A percentile compares a stretch with the other conserved stretches of the same genome.
Conservation (phyloP, 805 yeast genomes). For the Tetrapisispora phaffii region DNA sequence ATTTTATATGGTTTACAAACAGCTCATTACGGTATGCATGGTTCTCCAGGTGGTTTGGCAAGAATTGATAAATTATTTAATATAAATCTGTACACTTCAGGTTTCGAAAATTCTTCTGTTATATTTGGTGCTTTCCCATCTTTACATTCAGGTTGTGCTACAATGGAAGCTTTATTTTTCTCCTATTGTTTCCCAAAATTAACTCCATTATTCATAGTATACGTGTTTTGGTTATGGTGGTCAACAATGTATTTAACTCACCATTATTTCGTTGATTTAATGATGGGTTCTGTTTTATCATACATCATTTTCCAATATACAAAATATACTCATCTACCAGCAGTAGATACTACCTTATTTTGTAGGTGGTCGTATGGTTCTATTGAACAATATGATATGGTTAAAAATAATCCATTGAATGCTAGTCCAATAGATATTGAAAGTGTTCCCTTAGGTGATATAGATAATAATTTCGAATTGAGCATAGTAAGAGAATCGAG, state of each 20-base stretch:
- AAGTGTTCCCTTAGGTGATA: conserved; percentile 19
- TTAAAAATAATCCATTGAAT: conserved; percentile 30
- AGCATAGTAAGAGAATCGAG: conserved; percentile 17
- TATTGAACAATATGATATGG: conserved; percentile 29
- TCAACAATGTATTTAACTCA: conserved; percentile 95
- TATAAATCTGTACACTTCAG: conserved; percentile 69
- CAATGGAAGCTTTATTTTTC: conserved; percentile 83
- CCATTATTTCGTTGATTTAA: conserved; percentile 87
- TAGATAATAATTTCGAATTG: conserved; percentile 21
- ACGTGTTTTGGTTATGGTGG: conserved; percentile 94
- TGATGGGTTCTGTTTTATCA: conserved; percentile 79
- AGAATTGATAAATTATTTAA: conserved; percentile 76
- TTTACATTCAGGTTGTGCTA: conserved; percentile 89
- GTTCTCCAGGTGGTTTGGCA: conserved; percentile 90
- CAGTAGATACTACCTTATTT: conserved; percentile 38
- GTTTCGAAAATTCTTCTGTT: conserved; percentile 78
- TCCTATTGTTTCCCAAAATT: conserved; percentile 69
- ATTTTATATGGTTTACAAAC: conserved; percentile 73
- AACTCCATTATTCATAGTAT: conserved; percentile 55
- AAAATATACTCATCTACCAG: conserved; percentile 59
- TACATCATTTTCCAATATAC: conserved; percentile 61
- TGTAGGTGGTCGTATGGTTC: conserved; percentile 61
- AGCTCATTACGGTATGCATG: conserved; percentile 82
- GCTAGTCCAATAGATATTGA: conserved; percentile 24
- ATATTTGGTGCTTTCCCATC: conserved; percentile 88